Evolutionary conservation across 2,329 filamentous ascomycete species (phyloP), one percentile per base, ranked within the genome.

Genomic region (Colletotrichum godetiae): DNA sequence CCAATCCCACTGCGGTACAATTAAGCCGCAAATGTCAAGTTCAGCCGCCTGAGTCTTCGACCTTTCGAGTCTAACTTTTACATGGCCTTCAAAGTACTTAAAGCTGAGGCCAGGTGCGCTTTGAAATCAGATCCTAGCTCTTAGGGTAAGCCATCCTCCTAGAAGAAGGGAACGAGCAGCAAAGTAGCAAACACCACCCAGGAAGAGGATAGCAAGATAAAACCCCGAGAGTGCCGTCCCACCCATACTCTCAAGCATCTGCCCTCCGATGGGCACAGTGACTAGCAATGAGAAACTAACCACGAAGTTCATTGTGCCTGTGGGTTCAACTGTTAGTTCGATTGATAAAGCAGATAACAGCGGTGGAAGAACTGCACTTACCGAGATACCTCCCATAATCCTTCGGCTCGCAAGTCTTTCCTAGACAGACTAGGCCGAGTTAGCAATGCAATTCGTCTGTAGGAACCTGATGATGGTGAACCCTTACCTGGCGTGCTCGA

Each of bases 281-380:
- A 88, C 75, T 19, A 88, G 75, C 0, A 86, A 81, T 0, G 85
- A 82, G 56, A 88, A 86, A 5, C 83, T 82, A 8, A 84, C 84
- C 11, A 88, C 78, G 29, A 82, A 84, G 73, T 87, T 87, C 69
- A 85, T 81, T 0, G 86, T 87, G 0, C 86, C 85, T 78, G n/a
- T 81, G 8, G 4, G 11, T 1, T 1, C 2, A 0, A 5, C 1
- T 5, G 29, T 70, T 1, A 59, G 66, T 1, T n/a, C n/a, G n/a
- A n/a, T n/a, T 10, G 1, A 12, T 1, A 2, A 31, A 12, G 42
- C 0, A 19, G 2, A 10, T 7, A 2, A 2, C 29, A n/a, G 24
- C 1, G 24, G 5, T 3, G 2, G 0, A 1, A 65, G 13, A 6
- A 10, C 37, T 7, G 3, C 22, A 7, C 74, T 56, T 63, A 76